Conservation (phyloP, 768 basidiomycete genomes). For the Russula virescens region DNA sequence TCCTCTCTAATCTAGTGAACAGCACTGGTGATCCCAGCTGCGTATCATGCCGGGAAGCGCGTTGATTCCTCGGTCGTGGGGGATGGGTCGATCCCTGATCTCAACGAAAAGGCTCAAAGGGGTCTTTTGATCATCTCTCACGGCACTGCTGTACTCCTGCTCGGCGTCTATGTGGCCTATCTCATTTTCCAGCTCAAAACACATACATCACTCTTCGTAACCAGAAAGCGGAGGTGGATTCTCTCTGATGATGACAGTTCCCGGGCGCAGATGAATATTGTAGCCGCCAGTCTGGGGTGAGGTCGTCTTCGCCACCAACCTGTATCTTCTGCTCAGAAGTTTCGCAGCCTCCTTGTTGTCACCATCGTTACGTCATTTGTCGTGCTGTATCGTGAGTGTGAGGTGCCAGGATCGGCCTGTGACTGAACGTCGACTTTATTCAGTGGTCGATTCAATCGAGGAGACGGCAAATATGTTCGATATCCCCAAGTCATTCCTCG, state of each 20-base stretch:
- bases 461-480: conserved; percentile 77
- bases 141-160: conserved; percentile 71
- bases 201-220: conserved; percentile 58
- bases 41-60: conserved; percentile 53
- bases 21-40: conserved; percentile 88
- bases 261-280: conserved; percentile 60
- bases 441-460: conserved; percentile 89
- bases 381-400: conserved; percentile 73
- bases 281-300: conserved; percentile 54
- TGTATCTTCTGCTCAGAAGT: neutral
- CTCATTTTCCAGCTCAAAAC: conserved; percentile 44
- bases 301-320: conserved; percentile 8
- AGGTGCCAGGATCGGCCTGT: neutral
- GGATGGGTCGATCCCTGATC: conserved; percentile 24
- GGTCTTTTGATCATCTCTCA: conserved; percentile 73
- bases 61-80: conserved; percentile 6
- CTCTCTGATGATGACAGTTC: conserved; percentile 6
- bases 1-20: neutral
- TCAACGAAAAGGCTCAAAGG: conserved; percentile 24
- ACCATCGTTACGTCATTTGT: conserved; percentile 84
- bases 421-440: neutral
- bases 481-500: conserved; percentile 83
- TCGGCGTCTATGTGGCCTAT: conserved; percentile 60
- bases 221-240: neutral
- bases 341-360: conserved; percentile 55